Percentiles rank a stretch among this genome's conserved stretches.
Evolutionary conservation across 257 asterid species (phyloP).

Genomic region (Fraxinus anomala): DNA sequence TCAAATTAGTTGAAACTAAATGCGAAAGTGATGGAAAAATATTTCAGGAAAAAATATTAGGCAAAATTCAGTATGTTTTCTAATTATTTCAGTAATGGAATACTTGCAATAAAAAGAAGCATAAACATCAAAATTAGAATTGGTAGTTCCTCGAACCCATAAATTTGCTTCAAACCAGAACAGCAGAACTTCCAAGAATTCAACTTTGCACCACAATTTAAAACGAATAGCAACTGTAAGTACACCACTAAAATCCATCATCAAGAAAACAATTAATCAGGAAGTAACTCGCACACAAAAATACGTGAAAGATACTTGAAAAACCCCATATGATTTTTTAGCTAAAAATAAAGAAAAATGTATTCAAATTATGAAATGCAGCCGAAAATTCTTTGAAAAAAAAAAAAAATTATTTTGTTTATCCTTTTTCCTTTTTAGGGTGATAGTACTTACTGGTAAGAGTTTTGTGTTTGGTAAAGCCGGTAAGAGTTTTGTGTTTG

Average conservation of each 20-base stretch:
- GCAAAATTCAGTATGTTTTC: not conserved
- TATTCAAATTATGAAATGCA: slow-evolving; percentile 13
- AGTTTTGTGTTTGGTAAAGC: slow-evolving; percentile 35
- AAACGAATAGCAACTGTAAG: not conserved
- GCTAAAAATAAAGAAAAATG: not conserved
- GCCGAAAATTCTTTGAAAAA: not conserved
- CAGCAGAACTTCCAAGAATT: not conserved
- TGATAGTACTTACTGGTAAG: slow-evolving; percentile 44
- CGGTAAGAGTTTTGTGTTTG: slow-evolving; percentile 37
- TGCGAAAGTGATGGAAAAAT: too few relatives aligned
- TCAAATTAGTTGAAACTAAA: not conserved
- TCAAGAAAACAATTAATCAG: not conserved
- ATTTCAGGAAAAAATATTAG: not conserved
- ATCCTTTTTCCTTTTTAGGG: not conserved
- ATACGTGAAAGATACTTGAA: not conserved
- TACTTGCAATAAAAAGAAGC: not conserved
- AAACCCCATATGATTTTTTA: not conserved
- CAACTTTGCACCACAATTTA: not conserved
- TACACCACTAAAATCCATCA: not conserved
- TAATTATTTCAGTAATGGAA: not conserved
- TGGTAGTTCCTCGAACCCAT: not conserved
- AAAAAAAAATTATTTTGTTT: too few relatives aligned
- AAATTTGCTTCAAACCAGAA: not conserved
- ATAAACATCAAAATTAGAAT: not conserved
- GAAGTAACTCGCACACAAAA: not conserved